Evolutionary conservation across 345 rosid species (phyloP).

Genomic region (Moricandia arvensis): DNA sequence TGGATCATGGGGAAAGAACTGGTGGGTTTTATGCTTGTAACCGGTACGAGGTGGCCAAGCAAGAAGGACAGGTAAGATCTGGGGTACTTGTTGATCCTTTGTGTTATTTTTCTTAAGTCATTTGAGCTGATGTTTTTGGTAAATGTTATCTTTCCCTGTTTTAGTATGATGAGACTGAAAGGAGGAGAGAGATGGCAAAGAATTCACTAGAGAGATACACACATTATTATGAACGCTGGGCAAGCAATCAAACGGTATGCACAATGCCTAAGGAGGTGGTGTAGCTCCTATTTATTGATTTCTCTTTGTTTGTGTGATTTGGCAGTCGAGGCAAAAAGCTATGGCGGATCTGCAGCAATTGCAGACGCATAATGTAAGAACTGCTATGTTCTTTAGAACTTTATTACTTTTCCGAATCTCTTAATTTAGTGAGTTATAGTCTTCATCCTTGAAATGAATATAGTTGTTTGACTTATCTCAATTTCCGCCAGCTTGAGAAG

Average conservation of each 20-base stretch:
- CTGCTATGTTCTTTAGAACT: not conserved
- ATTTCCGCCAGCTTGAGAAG: slow-evolving; percentile 67
- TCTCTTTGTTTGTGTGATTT: slow-evolving; percentile 10
- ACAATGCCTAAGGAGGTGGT: not conserved
- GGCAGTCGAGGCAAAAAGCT: slow-evolving; percentile 98
- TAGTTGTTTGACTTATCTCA: slow-evolving; percentile 16
- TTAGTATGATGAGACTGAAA: slow-evolving; percentile 91
- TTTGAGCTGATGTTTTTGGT: not conserved
- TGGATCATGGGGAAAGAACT: slow-evolving; percentile 91
- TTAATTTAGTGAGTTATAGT: slow-evolving; percentile 1
- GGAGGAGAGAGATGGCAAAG: slow-evolving; percentile 94
- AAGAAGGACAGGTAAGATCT: slow-evolving; percentile 77
- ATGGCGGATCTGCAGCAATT: slow-evolving; percentile 76
- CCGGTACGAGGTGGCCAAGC: slow-evolving; percentile 85
- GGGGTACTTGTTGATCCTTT: slow-evolving; percentile 10
- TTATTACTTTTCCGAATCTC: not conserved
- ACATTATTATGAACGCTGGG: slow-evolving; percentile 99
- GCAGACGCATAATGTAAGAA: slow-evolving; percentile 74
- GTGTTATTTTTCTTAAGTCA: not conserved
- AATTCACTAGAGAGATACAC: slow-evolving; percentile 92
- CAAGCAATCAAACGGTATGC: slow-evolving; percentile 86
- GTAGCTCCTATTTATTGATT: not conserved
- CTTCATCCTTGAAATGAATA: slow-evolving; percentile 15
- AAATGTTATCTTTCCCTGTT: slow-evolving; percentile 18
- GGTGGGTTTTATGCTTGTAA: slow-evolving; percentile 93